Evolutionary conservation across 2,329 filamentous ascomycete genomes (phyloP).

Genomic region (Penicillium freii): DNA sequence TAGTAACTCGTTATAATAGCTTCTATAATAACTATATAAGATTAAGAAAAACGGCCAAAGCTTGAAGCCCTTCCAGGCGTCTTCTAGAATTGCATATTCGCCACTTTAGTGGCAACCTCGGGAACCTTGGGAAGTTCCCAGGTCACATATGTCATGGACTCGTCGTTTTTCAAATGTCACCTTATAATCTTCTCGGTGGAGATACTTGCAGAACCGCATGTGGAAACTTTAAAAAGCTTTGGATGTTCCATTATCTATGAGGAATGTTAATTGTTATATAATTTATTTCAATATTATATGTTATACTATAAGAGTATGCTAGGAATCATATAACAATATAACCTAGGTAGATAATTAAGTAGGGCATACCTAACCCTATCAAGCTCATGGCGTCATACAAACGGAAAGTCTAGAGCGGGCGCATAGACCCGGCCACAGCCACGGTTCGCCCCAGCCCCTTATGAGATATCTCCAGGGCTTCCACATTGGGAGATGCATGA

Average conservation of each 20-base stretch:
- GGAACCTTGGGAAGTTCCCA: neutral
- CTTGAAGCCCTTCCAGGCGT: slow-evolving; percentile 32
- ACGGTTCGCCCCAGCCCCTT: neutral
- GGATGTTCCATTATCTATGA: neutral
- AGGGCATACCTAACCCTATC: neutral
- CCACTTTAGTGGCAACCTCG: slow-evolving; percentile 3
- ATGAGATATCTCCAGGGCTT: neutral
- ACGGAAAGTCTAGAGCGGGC: slow-evolving; percentile 1
- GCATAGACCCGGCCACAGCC: neutral
- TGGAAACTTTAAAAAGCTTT: neutral
- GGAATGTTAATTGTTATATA: neutral
- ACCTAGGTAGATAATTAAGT: neutral
- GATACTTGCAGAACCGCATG: neutral
- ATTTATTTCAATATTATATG: too few relatives aligned
- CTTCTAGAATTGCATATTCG: slow-evolving; percentile 34
- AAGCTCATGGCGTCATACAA: neutral
- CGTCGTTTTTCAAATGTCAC: slow-evolving; percentile 3
- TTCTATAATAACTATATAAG: neutral
- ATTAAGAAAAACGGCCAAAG: slow-evolving; percentile 15
- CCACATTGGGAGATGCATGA: neutral
- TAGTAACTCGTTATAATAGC: too few relatives aligned
- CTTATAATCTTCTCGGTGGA: neutral
- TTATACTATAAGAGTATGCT: neutral
- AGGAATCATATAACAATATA: neutral
- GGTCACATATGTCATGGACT: slow-evolving; percentile 9